Evolutionary conservation across 768 basidiomycete genomes (phyloP).

Genomic region (Boletales sp.): DNA sequence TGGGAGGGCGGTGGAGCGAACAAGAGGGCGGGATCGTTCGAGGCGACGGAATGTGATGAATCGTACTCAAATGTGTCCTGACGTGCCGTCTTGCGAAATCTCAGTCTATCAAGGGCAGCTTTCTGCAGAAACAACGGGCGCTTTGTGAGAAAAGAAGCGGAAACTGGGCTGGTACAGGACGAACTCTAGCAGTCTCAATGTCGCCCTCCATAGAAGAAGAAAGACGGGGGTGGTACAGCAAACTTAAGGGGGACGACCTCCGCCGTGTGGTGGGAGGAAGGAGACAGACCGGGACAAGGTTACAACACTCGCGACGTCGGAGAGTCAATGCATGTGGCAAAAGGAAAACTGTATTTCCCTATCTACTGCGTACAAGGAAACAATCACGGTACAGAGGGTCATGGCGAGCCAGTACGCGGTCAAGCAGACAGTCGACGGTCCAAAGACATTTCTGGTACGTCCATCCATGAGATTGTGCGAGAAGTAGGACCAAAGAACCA

Average conservation of each 20-base stretch:
- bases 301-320: conserved; percentile 41
- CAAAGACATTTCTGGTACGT: background rate
- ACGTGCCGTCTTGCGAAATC: conserved; percentile 43
- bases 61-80: conserved; percentile 26
- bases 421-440: background rate
- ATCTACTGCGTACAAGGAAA: conserved; percentile 30
- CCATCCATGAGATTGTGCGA: background rate
- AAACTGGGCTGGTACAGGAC: conserved; percentile 32
- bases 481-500: background rate
- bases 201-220: conserved; percentile 39
- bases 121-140: conserved; percentile 35
- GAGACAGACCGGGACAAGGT: conserved; percentile 25
- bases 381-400: conserved; percentile 18
- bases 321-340: conserved; percentile 52
- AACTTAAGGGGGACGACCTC: conserved; percentile 6
- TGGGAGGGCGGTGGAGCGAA: conserved; percentile 49
- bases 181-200: conserved; percentile 48
- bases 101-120: conserved; percentile 42
- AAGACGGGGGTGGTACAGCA: too few relatives aligned
- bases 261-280: conserved; percentile 21
- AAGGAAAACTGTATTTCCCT: conserved; percentile 36
- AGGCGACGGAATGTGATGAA: conserved; percentile 51
- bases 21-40: conserved; percentile 53
- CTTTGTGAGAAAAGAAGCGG: conserved; percentile 30
- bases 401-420: conserved; percentile 4